Evolutionary conservation across 2,329 filamentous ascomycete genomes (phyloP), one percentile per base, ranked within the genome.

Genomic region (Fonsecaea erecta): DNA sequence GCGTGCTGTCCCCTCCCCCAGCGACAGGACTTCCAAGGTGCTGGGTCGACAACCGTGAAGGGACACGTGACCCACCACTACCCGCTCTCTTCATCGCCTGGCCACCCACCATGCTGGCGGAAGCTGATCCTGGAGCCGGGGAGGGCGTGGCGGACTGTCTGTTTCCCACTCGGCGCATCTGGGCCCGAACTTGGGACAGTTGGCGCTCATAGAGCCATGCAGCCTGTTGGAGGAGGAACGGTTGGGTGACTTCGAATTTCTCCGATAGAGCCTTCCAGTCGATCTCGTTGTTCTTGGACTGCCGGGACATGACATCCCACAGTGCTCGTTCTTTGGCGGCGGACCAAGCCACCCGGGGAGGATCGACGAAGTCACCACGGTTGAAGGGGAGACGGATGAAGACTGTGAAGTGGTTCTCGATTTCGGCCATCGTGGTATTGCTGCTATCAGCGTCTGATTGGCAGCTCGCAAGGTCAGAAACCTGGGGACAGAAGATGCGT

Each of bases 171-270:
- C 90, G 95, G 67, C 91, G 88, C 82, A 98, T 92, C 79, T 97
- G 93, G 21, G 91, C 93, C 70, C 92, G 88, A 54, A 98, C 91
- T 75, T 97, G 92, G 0, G 91, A 91, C 30, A 96, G 86, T 79
- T 98, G 92, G 58, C 91, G 85, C 75, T 98, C 93, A 74, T 95
- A 97, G 5, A 98, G 86, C 86, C 93, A 97, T 77, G 92, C 93
- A 68, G 93, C 93, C 78, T 99, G 93, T 75, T 97, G 92, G 16
- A 97, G 86, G 34, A 99, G 84, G 74, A 98, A 98, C 46, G 92
- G 85, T 64, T 96, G 87, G 28, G 91, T 90, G 21, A 97, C 94
- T 68, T 93, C 86, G 77, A 97, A 97, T 52, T 86, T 84, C 59
- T 85, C 82, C 53, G 91, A 92, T 74, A 71, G 62, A 6, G 73